Conservation (phyloP, 2,329 filamentous ascomycete species). For the Fusarium sulawesiense region DNA sequence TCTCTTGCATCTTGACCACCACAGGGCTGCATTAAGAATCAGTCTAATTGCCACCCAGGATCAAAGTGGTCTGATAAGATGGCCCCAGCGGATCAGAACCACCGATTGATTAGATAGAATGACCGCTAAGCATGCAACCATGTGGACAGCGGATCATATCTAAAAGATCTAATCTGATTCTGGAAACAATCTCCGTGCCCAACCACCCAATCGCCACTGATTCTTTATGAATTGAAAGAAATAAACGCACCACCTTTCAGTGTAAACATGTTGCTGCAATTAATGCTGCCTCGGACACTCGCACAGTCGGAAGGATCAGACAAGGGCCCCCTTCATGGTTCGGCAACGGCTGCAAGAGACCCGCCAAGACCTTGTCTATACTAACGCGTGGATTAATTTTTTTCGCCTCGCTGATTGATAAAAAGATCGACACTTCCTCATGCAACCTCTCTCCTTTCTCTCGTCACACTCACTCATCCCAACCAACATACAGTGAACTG, state of each 20-base stretch:
- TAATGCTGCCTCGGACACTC: background rate
- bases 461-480: background rate
- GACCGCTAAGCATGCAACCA: background rate
- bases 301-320: background rate
- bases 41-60: background rate
- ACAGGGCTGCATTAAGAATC: background rate
- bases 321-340: background rate
- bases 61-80: background rate
- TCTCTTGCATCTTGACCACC: background rate
- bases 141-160: constrained; percentile 12
- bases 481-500: background rate
- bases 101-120: constrained; percentile 20
- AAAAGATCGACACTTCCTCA: constrained; percentile 1
- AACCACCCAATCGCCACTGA: background rate
- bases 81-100: background rate
- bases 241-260: background rate
- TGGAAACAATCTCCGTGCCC: constrained; percentile 6
- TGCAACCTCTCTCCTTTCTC: too few relatives aligned
- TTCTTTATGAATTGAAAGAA: background rate
- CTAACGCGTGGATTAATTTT: background rate
- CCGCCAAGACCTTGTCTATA: constrained; percentile 8
- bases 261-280: too few relatives aligned
- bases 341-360: background rate
- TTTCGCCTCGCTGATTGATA: constrained; percentile 7
- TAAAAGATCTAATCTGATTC: constrained; percentile 23